These are phyloP conservation scores for Suillus brevipes DNA, from an alignment of 768 basidiomycete genomes.

Conservation along the genomic window DNA sequence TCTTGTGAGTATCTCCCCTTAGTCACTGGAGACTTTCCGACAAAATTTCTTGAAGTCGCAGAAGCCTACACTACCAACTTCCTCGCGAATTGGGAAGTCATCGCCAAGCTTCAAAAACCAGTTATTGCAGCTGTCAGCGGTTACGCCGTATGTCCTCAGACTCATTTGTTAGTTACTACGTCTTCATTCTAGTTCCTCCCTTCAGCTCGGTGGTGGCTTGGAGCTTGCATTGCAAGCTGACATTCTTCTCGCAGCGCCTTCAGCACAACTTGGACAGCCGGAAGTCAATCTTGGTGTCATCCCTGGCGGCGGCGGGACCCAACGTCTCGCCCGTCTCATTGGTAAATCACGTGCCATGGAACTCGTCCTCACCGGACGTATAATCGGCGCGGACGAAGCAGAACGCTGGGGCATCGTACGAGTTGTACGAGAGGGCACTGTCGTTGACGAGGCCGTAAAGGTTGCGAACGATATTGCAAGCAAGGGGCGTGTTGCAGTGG, in stretches of 20 bases:
- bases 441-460: constrained; percentile 83
- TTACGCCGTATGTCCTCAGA: constrained; percentile 66
- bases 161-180: neutral
- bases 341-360: constrained; percentile 97
- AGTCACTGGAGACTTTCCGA: neutral
- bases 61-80: constrained; percentile 88
- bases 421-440: constrained; percentile 76
- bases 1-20: constrained; percentile 54
- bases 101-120: constrained; percentile 81
- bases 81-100: constrained; percentile 78
- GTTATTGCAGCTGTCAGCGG: constrained; percentile 96
- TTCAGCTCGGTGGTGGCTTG: constrained; percentile 92
- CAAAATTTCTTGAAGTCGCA: constrained; percentile 48
- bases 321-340: constrained; percentile 80
- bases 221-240: constrained; percentile 97
- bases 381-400: constrained; percentile 78
- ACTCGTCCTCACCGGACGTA: constrained; percentile 85
- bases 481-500: constrained; percentile 80
- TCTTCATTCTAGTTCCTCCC: neutral
- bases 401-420: constrained; percentile 84
- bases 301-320: constrained; percentile 92
- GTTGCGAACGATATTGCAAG: constrained; percentile 77
- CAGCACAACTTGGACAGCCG: constrained; percentile 92
- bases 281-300: constrained; percentile 96
- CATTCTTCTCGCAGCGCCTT: constrained; percentile 89